Evolutionary conservation across 371 early-diverging fungal genomes (phyloP), one percentile per base, ranked within the genome.

Genomic region (Mucor saturninus): DNA sequence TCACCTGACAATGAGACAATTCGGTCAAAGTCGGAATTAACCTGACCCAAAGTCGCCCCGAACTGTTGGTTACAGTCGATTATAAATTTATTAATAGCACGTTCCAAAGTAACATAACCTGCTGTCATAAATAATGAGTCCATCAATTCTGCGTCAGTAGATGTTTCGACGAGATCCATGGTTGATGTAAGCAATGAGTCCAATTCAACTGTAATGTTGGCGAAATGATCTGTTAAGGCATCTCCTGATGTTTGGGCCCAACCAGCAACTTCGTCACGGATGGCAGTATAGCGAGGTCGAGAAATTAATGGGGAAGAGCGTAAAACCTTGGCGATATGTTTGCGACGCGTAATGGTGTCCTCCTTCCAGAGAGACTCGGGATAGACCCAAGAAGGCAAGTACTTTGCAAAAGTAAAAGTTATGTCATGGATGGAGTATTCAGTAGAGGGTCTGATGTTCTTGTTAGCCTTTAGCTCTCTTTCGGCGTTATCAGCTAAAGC

Each of bases 401-500:
- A 26, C 8, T 49, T 45, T 2, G 53, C n/a, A 30, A 67, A 6
- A 5, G 49, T 15, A 21, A 68, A 63, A 2, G 28, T 40, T 14
- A 68, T 55, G 49, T 68, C 68, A 37, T 59, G 5, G 6, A 68
- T 8, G 2, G 68, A 59, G 38, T 59, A 63, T 29, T 42, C 31
- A 5, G 63, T 59, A 31, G 63, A 59, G 15, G 63, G 59, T 59
- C 68, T 53, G 15, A 30, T 54, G 32, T 59, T 62, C 3, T 67
- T 48, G 28, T 68, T 59, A 0, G 28, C 3, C 39, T 38, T 54
- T 26, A 62, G 30, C 48, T 62, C 62, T 5, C 1, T n/a, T 46
- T 49, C 46, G 13, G 55, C 62, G 8, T 55, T 29, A 28, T 9
- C 10, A 54, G 48, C 30, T 38, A 37, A 2, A 15, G 38, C 7